Evolutionary conservation across 805 yeast species (phyloP).

Genomic region (Yamadazyma laniorum): DNA sequence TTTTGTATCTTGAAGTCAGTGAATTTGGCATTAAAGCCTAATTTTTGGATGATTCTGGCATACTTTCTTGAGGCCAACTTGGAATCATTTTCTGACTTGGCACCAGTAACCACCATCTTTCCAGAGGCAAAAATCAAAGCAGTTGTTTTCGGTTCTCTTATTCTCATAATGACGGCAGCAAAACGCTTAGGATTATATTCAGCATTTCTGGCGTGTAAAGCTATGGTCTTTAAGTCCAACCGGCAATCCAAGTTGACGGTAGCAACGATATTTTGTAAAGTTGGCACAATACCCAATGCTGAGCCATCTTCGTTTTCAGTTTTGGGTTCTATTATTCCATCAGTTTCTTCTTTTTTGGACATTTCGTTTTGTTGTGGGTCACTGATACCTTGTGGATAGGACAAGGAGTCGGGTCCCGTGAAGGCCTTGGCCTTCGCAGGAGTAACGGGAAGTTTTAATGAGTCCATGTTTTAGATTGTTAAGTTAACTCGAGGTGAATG

Average conservation of each 20-base stretch:
- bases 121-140: conserved; percentile 98
- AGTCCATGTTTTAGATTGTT: conserved; percentile 49
- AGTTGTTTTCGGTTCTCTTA: conserved; percentile 97
- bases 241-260: conserved; percentile 97
- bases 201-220: conserved; percentile 97
- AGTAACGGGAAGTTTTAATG: conserved; percentile 71
- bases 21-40: conserved; percentile 96
- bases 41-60: conserved; percentile 95
- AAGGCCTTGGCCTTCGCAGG: conserved; percentile 76
- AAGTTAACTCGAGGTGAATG: background rate
- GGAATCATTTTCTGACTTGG: conserved; percentile 98
- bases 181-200: conserved; percentile 98
- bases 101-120: conserved; percentile 99
- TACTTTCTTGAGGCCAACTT: conserved; percentile 96
- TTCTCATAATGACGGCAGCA: conserved; percentile 99
- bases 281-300: conserved; percentile 94
- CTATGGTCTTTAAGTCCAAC: conserved; percentile 92
- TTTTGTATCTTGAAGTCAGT: conserved; percentile 98
- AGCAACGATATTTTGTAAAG: conserved; percentile 93
- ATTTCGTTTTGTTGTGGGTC: conserved; percentile 11
- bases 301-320: conserved; percentile 61
- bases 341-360: conserved; percentile 17
- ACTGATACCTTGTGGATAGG: conserved; percentile 56
- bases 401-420: conserved; percentile 62
- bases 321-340: conserved; percentile 36